phyloP scores from a whole-genome alignment of 169 alveolate species.

The Cryptosporidium tyzzeri region DNA sequence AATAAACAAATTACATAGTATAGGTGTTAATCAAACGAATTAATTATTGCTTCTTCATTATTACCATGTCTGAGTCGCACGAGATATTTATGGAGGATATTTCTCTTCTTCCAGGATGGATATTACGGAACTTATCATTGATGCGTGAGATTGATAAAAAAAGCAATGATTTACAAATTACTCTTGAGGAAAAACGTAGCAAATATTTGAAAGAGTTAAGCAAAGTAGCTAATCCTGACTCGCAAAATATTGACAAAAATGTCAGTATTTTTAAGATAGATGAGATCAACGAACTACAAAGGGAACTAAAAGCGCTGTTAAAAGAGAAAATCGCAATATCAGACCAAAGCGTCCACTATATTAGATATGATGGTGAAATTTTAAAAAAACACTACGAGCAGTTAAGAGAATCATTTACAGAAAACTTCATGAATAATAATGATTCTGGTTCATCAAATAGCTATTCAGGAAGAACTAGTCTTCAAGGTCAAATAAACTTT shows the following conservation, averaged over 20 bases:
- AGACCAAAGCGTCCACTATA: slow-evolving; percentile 70
- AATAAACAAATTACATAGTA: background rate
- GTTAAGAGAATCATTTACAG: slow-evolving; percentile 51
- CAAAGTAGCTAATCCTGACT: background rate
- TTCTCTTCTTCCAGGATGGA: slow-evolving; percentile 75
- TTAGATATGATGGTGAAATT: slow-evolving; percentile 74
- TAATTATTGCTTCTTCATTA: background rate
- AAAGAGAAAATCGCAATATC: slow-evolving; percentile 68
- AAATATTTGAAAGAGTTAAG: slow-evolving; percentile 15
- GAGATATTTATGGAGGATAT: slow-evolving; percentile 71
- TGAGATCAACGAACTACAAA: slow-evolving; percentile 51
- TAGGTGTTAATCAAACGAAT: background rate
- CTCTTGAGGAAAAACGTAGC: slow-evolving; percentile 19
- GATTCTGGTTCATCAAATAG: slow-evolving; percentile 13
- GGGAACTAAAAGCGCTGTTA: slow-evolving; percentile 24
- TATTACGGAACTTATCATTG: slow-evolving; percentile 61
- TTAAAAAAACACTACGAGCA: slow-evolving; percentile 56
- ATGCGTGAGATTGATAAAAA: slow-evolving; percentile 70
- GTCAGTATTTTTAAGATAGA: background rate
- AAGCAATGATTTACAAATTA: slow-evolving; percentile 34
- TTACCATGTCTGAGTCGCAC: slow-evolving; percentile 41
- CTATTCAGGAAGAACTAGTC: slow-evolving; percentile 47
- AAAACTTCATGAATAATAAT: background rate
- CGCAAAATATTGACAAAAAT: background rate
- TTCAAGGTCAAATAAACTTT: background rate